Percentiles rank a stretch among this genome's conserved stretches.
Conservation (phyloP, 768 basidiomycete genomes). For the Ephemerocybe angulata region DNA sequence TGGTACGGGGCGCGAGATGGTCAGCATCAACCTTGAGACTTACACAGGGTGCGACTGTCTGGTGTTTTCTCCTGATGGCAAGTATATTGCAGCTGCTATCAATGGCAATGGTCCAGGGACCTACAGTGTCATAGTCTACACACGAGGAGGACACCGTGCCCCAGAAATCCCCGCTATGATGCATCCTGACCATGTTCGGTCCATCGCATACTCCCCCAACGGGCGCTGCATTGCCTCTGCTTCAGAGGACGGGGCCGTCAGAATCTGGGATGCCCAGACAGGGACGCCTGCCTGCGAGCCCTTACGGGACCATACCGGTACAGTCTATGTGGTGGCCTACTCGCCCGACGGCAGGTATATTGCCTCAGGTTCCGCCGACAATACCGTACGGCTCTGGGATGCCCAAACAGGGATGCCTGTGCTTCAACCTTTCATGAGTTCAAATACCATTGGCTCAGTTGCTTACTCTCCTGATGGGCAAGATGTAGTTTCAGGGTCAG, state of each 20-base stretch:
- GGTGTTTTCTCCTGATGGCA: too few relatives aligned
- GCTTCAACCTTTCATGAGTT: constrained; percentile 3
- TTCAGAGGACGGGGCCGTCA: constrained; percentile 20
- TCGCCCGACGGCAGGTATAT: constrained; percentile 16
- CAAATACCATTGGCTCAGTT: constrained; percentile 8
- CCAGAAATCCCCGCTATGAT: too few relatives aligned
- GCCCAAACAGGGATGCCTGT: constrained; percentile 7
- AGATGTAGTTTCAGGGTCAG: constrained; percentile 12
- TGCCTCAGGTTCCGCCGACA: constrained; percentile 16
- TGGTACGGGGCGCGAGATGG: too few relatives aligned
- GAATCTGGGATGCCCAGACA: constrained; percentile 12
- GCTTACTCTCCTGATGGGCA: constrained; percentile 15
- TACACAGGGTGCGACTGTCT: too few relatives aligned
- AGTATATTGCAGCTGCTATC: too few relatives aligned
- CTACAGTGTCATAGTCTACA: too few relatives aligned
- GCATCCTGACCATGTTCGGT: too few relatives aligned
- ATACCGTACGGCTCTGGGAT: constrained; percentile 16
- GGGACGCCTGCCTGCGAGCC: constrained; percentile 6
- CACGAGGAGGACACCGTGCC: too few relatives aligned
- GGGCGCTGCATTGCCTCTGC: constrained; percentile 35
- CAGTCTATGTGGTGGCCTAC: constrained; percentile 14
- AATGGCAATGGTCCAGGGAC: too few relatives aligned
- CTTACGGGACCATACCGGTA: constrained; percentile 2
- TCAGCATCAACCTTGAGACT: too few relatives aligned
- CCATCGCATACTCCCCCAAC: too few relatives aligned